Percentiles rank a stretch among this genome's conserved stretches.
Conservation (phyloP, 345 rosid species). For the Erodium maritimum region DNA sequence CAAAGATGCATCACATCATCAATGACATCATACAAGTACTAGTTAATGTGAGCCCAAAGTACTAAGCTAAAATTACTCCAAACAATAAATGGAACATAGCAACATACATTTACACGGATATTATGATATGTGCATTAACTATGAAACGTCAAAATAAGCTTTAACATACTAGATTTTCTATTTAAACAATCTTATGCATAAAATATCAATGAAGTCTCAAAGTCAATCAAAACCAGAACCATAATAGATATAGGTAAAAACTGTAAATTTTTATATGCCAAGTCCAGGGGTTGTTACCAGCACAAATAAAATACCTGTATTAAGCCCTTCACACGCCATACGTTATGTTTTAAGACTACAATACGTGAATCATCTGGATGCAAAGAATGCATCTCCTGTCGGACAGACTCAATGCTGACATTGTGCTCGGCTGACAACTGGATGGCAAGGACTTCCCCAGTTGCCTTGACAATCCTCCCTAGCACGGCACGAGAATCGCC, state of each 20-base stretch:
- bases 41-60: background rate
- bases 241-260: background rate
- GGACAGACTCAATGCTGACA: slow-evolving; percentile 74
- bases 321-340: slow-evolving; percentile 96
- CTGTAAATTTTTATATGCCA: background rate
- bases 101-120: no score
- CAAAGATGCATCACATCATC: background rate
- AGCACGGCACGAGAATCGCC: slow-evolving; percentile 96
- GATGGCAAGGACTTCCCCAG: slow-evolving; percentile 76
- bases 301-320: slow-evolving; percentile 53
- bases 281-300: background rate
- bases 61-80: background rate
- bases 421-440: slow-evolving; percentile 87
- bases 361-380: slow-evolving; percentile 86
- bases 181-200: background rate
- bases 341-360: slow-evolving; percentile 80
- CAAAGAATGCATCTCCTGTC: slow-evolving; percentile 76
- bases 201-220: background rate
- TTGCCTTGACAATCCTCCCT: slow-evolving; percentile 73
- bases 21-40: background rate
- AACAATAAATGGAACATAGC: no score
- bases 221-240: no score
- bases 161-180: background rate
- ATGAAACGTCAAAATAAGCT: background rate
- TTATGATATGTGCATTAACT: background rate